phyloP scores from a whole-genome alignment of 2,329 filamentous ascomycete genomes.

The Diaporthe longicolla region DNA sequence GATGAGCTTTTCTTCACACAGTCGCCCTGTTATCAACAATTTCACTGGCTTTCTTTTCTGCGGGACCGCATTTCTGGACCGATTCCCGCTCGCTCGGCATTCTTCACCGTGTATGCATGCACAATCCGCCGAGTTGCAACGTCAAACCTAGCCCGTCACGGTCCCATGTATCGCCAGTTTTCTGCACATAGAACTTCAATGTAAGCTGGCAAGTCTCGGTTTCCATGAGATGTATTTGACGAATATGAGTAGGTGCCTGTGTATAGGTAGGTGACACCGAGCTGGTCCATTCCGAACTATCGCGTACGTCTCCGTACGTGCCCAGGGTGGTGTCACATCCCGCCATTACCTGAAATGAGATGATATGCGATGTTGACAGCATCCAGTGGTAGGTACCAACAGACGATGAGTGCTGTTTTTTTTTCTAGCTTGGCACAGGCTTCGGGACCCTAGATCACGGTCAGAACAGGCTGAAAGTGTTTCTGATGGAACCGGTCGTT shows the following conservation, averaged over 20 bases:
- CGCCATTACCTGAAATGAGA: background rate
- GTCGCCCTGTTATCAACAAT: background rate
- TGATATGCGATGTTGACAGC: background rate
- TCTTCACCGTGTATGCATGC: background rate
- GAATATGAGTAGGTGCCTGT: background rate
- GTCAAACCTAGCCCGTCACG: background rate
- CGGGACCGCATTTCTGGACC: too few relatives aligned
- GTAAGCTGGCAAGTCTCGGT: background rate
- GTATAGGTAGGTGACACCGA: background rate
- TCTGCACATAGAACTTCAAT: background rate
- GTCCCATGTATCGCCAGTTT: background rate
- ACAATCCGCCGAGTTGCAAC: background rate
- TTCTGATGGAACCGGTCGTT: background rate
- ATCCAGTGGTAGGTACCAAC: background rate
- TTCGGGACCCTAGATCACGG: background rate
- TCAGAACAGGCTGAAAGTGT: background rate
- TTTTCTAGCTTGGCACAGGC: background rate
- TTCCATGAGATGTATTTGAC: background rate
- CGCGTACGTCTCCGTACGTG: background rate
- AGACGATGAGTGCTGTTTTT: too few relatives aligned
- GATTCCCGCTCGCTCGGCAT: background rate
- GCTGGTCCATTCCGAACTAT: too few relatives aligned
- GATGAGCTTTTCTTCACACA: background rate
- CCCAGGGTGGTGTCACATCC: background rate
- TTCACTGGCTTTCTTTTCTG: background rate